Evolutionary conservation across 306 rosid species (phyloP).

Genomic region (Trifolium dubium): DNA sequence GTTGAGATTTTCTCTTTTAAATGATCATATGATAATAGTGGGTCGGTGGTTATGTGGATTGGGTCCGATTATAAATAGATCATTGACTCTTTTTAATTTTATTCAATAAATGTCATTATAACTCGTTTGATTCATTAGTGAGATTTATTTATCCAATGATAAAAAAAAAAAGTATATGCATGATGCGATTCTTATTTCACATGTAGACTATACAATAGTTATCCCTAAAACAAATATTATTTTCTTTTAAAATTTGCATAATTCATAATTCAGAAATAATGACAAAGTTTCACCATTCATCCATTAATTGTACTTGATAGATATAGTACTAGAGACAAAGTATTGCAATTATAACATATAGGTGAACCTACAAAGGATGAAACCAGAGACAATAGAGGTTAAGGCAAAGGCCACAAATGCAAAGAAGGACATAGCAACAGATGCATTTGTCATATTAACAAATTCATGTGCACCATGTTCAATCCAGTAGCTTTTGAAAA

Average conservation of each 20-base stretch:
- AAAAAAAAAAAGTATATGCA: no score
- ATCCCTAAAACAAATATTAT: neutral
- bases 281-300: neutral
- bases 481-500: constrained; percentile 49
- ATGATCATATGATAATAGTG: no score
- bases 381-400: constrained; percentile 68
- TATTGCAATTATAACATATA: constrained; percentile 31
- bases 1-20: no score
- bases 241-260: neutral
- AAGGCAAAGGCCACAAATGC: constrained; percentile 75
- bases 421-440: constrained; percentile 65
- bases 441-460: constrained; percentile 58
- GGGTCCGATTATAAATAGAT: no score
- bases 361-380: constrained; percentile 54
- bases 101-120: no score
- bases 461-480: constrained; percentile 44
- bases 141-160: no score
- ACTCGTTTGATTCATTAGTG: no score
- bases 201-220: no score
- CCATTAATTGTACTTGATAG: neutral
- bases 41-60: no score
- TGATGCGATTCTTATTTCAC: no score
- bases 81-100: no score
- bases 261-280: neutral
- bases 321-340: neutral